Percentiles rank a stretch among this genome's conserved stretches.
These are phyloP conservation scores for Saitozyma sp. DNA, from an alignment of 768 basidiomycete species.

Conservation along the genomic window DNA sequence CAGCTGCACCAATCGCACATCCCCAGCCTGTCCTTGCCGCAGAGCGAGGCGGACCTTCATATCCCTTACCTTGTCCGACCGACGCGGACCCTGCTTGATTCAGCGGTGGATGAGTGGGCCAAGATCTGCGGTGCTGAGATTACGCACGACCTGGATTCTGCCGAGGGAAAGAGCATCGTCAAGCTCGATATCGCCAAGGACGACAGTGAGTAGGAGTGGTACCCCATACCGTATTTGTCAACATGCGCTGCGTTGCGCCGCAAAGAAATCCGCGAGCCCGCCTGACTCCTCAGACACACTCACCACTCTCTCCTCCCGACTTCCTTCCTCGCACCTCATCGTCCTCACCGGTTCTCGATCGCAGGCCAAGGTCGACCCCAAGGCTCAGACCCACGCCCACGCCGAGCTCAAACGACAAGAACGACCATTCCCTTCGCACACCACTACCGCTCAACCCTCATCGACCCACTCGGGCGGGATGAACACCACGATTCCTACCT, in stretches of 20 bases:
- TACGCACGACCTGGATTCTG: constrained; percentile 4
- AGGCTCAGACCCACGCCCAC: background rate
- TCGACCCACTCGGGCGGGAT: background rate
- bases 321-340: constrained; percentile 24
- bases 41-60: constrained; percentile 28
- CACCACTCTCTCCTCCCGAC: background rate
- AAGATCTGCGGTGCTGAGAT: constrained; percentile 34
- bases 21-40: constrained; percentile 16
- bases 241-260: too few relatives aligned
- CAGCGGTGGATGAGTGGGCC: constrained; percentile 33
- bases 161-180: constrained; percentile 27
- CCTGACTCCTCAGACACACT: too few relatives aligned
- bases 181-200: constrained; percentile 14
- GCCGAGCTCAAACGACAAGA: constrained; percentile 33
- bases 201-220: constrained; percentile 18
- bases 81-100: constrained; percentile 12
- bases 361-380: background rate
- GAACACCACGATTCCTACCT: constrained; percentile 30
- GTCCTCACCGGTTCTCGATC: constrained; percentile 34
- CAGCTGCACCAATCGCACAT: constrained; percentile 43
- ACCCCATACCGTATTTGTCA: too few relatives aligned
- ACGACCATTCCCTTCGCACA: constrained; percentile 34
- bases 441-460: constrained; percentile 5
- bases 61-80: constrained; percentile 43
- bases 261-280: too few relatives aligned